phyloP scores from a whole-genome alignment of 352 stramenopile species.

The Phytophthora macrochlamydospora region DNA sequence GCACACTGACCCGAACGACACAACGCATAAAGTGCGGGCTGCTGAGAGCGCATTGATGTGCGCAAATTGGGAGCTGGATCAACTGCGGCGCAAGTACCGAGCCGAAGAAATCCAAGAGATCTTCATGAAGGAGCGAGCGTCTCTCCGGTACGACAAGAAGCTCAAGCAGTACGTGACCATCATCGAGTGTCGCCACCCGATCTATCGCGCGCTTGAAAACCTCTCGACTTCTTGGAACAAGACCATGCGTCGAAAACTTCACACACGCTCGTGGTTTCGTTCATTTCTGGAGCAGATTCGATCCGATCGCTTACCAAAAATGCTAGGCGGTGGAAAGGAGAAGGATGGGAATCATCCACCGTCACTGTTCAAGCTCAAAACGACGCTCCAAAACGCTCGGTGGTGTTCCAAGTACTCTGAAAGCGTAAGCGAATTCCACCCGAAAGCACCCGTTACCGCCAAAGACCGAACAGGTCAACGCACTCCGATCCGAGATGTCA shows the following conservation, averaged over 20 bases:
- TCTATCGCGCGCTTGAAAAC: constrained; percentile 83
- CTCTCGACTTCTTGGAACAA: constrained; percentile 82
- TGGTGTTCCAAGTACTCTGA: constrained; percentile 75
- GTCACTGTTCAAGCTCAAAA: constrained; percentile 84
- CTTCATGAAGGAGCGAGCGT: constrained; percentile 88
- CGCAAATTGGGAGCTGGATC: constrained; percentile 91
- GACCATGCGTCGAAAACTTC: constrained; percentile 84
- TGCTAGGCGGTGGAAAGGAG: constrained; percentile 2
- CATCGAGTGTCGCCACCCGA: constrained; percentile 89
- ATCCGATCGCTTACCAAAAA: constrained; percentile 55
- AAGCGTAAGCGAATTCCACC: constrained; percentile 64
- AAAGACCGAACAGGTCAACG: constrained; percentile 63
- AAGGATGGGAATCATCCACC: constrained; percentile 35
- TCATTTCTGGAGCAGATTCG: constrained; percentile 91
- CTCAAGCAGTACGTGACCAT: constrained; percentile 91
- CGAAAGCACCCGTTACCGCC: constrained; percentile 77
- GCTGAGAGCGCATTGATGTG: constrained; percentile 90
- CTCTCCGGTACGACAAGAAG: constrained; percentile 86
- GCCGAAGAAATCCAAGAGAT: constrained; percentile 94
- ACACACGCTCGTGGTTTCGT: constrained; percentile 87
- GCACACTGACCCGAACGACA: constrained; percentile 52
- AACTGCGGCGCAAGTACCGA: constrained; percentile 84
- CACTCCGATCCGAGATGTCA: constrained; percentile 40
- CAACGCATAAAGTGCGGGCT: constrained; percentile 49
- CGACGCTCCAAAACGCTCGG: constrained; percentile 75